Conservation (phyloP, 1,284 basidiomycete genomes). For the Ustilago curta region DNA sequence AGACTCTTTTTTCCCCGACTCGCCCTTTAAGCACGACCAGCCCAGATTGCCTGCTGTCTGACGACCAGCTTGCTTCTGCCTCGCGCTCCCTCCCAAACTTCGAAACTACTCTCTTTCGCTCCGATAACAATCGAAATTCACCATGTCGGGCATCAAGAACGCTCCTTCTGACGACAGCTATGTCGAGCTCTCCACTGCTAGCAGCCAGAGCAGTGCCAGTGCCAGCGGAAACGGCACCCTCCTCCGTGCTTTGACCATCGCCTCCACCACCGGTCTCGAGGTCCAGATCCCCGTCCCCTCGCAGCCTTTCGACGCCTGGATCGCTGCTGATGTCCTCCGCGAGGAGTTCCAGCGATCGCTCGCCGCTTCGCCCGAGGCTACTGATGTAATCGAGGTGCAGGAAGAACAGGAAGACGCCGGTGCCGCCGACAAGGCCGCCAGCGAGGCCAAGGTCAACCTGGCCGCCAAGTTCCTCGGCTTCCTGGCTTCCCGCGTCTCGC, state of each 20-base stretch:
- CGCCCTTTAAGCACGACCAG: neutral
- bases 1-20: constrained; percentile 11
- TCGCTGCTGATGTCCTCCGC: constrained; percentile 59
- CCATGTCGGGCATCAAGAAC: constrained; percentile 43
- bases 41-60: constrained; percentile 44
- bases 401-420: constrained; percentile 61
- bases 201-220: constrained; percentile 50
- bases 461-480: constrained; percentile 68
- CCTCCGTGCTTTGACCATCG: constrained; percentile 44
- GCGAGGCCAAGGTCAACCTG: constrained; percentile 57
- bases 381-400: constrained; percentile 45
- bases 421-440: constrained; percentile 35
- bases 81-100: neutral
- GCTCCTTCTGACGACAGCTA: constrained; percentile 51
- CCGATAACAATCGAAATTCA: constrained; percentile 4
- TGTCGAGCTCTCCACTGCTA: constrained; percentile 44
- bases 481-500: constrained; percentile 75
- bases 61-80: constrained; percentile 39
- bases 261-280: constrained; percentile 38
- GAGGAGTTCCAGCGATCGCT: constrained; percentile 61
- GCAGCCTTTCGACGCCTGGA: constrained; percentile 63
- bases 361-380: constrained; percentile 54
- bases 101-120: neutral
- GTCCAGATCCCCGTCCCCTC: constrained; percentile 59
- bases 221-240: constrained; percentile 41